Evolutionary conservation across 306 rosid genomes (phyloP), one percentile per base, ranked within the genome.

Genomic region (Canavalia ensiformis): DNA sequence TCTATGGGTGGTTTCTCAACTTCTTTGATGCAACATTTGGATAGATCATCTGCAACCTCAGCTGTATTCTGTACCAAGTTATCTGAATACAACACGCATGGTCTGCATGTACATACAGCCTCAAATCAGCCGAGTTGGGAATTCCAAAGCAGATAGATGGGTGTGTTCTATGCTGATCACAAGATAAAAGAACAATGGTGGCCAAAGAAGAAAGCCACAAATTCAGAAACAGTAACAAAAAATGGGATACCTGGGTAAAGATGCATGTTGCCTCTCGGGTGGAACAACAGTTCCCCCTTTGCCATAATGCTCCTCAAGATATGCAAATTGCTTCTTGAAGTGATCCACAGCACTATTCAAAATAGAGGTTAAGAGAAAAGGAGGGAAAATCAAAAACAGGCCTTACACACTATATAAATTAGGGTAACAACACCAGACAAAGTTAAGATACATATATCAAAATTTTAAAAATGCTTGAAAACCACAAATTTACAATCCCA

Each of bases 281-380:
- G 99, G 96, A 74, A 88, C 76, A 71, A 87, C 99, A 41, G 88
- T 83, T 76, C 91, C 88, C 28, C 97, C 97, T 84, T 93, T 95
- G 55, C 97, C 97, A 7, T 93, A 91, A 85, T 93, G 97, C 86
- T 93, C 99, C 88, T 95, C 99, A 6, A 95, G 99, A 87, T 65
- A 95, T 70, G 99, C 97, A 88, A 95, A 95, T 86, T 95, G 99
- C 91, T 95, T 95, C 86, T 95, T 95, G 85, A 93, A 95, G 87
- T 89, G 99, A 76, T 95, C 99, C 82, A 95, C 99, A 52, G 97
- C 99, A 91, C 99, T 96, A 85, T 44, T 52, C 72, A 74, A 82
- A 79, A 68, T 44, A 54, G 57, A 52, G 33, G 34, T 67, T 9
- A n/a, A 54, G 58, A 60, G 8, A 44, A 37, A 47, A 4, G 6